Percentiles rank a stretch among this genome's conserved stretches.
These are phyloP conservation scores for Tulasnella sp. DNA, from an alignment of 768 basidiomycete genomes.

Conservation along the genomic window DNA sequence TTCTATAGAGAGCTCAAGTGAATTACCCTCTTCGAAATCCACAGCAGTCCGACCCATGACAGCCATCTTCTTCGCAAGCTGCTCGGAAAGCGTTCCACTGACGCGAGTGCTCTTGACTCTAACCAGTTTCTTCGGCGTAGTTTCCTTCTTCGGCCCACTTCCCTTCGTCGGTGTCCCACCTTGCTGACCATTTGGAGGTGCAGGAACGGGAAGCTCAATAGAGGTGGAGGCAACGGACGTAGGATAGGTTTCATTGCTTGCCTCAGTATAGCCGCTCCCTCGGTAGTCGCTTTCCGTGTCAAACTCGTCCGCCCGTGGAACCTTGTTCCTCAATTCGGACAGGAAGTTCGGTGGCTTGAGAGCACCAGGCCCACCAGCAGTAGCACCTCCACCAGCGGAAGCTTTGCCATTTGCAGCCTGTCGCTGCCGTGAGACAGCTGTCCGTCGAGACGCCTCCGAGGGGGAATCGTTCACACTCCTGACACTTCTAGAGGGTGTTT, in stretches of 20 bases:
- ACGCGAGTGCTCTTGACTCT: slow-evolving; percentile 34
- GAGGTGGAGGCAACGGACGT: slow-evolving; percentile 41
- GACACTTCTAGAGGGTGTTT: slow-evolving; percentile 1
- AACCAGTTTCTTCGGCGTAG: slow-evolving; percentile 26
- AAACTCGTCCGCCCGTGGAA: slow-evolving; percentile 29
- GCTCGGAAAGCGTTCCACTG: slow-evolving; percentile 55
- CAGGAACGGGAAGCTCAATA: neutral
- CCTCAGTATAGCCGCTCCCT: slow-evolving; percentile 46
- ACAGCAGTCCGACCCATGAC: slow-evolving; percentile 39
- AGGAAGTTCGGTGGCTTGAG: slow-evolving; percentile 22
- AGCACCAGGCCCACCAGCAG: slow-evolving; percentile 8
- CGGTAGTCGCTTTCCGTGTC: slow-evolving; percentile 57
- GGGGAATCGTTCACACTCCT: slow-evolving; percentile 29
- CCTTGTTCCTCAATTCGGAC: slow-evolving; percentile 2
- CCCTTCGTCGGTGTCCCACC: slow-evolving; percentile 17
- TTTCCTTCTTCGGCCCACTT: slow-evolving; percentile 22
- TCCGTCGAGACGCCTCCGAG: slow-evolving; percentile 28
- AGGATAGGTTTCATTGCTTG: slow-evolving; percentile 53
- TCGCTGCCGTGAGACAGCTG: slow-evolving; percentile 18
- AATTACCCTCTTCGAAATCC: slow-evolving; percentile 12
- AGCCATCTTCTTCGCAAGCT: slow-evolving; percentile 56
- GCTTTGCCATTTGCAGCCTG: neutral
- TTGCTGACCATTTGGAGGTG: slow-evolving; percentile 8
- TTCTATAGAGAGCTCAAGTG: slow-evolving; percentile 39
- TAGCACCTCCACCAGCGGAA: slow-evolving; percentile 7